A percentile compares a stretch with the other conserved stretches of the same genome.
phyloP scores from a whole-genome alignment of 2,329 filamentous ascomycete genomes.

The Ascochyta koolunga region DNA sequence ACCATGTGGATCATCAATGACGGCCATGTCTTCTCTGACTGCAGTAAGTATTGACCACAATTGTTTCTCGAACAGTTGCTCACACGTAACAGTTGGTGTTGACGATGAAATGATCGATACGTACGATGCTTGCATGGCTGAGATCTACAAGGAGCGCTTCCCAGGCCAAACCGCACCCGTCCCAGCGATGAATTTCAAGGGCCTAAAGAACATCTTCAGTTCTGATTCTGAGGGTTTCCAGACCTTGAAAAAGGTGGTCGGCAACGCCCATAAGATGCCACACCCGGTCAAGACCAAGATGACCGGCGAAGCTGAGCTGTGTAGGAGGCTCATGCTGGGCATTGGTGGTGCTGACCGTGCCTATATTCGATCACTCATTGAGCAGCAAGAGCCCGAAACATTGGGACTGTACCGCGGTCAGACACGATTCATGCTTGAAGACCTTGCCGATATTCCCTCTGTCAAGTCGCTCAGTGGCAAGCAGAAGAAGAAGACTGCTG shows the following conservation, averaged over 20 bases:
- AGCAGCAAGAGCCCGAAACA: slow-evolving; percentile 34
- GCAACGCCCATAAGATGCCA: slow-evolving; percentile 30
- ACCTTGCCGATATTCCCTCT: slow-evolving; percentile 35
- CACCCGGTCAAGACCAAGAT: slow-evolving; percentile 40
- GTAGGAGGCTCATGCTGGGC: slow-evolving; percentile 38
- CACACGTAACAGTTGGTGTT: slow-evolving; percentile 46
- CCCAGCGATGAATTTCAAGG: slow-evolving; percentile 38
- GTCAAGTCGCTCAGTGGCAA: slow-evolving; percentile 35
- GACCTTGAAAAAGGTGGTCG: slow-evolving; percentile 26
- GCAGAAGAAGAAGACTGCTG: slow-evolving; percentile 45
- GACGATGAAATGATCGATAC: slow-evolving; percentile 52
- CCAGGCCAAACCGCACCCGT: slow-evolving; percentile 21
- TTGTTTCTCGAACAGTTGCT: neutral
- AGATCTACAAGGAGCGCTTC: slow-evolving; percentile 45
- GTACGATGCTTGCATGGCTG: slow-evolving; percentile 48
- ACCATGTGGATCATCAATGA: slow-evolving; percentile 53
- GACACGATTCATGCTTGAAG: slow-evolving; percentile 48
- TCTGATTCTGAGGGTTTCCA: slow-evolving; percentile 33
- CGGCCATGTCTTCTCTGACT: slow-evolving; percentile 51
- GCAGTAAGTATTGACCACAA: slow-evolving; percentile 38
- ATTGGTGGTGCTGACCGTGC: slow-evolving; percentile 33
- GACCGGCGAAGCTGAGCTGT: slow-evolving; percentile 37
- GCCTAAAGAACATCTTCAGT: slow-evolving; percentile 38
- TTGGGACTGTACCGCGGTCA: slow-evolving; percentile 46
- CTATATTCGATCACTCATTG: slow-evolving; percentile 37